These are phyloP conservation scores for Cornus florida DNA, from an alignment of 148 eudicot species.

Conservation along the genomic window DNA sequence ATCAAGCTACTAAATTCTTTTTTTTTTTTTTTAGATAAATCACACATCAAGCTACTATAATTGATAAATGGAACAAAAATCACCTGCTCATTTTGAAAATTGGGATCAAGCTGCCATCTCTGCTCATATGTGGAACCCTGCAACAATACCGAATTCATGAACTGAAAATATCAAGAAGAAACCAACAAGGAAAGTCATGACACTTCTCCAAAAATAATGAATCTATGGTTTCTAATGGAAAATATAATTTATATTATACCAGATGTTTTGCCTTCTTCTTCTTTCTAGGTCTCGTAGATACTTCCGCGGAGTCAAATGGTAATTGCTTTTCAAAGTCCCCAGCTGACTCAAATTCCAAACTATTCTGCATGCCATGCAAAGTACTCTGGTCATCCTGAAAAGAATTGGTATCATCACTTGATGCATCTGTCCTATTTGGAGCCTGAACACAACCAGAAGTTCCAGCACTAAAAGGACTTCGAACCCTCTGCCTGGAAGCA, in stretches of 20 bases:
- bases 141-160: slow-evolving; percentile 17
- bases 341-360: slow-evolving; percentile 74
- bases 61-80: neutral
- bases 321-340: slow-evolving; percentile 63
- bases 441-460: slow-evolving; percentile 52
- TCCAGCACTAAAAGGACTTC: slow-evolving; percentile 58
- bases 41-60: neutral
- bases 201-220: neutral
- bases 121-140: slow-evolving; percentile 67
- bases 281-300: slow-evolving; percentile 62
- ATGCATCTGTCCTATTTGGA: slow-evolving; percentile 66
- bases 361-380: slow-evolving; percentile 54
- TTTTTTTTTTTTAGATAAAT: neutral
- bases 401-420: slow-evolving; percentile 89
- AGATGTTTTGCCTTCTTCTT: slow-evolving; percentile 77
- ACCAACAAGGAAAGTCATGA: neutral
- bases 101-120: slow-evolving; percentile 68
- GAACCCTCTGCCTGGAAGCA: slow-evolving; percentile 81
- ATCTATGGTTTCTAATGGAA: neutral
- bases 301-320: slow-evolving; percentile 61
- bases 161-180: slow-evolving; percentile 7
- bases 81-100: slow-evolving; percentile 76
- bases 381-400: slow-evolving; percentile 84
- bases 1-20: neutral
- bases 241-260: slow-evolving; percentile 37